Percentiles rank a stretch among this genome's conserved stretches.
Conservation (phyloP, 805 yeast species). For the Saccharomycopsis capsularis region DNA sequence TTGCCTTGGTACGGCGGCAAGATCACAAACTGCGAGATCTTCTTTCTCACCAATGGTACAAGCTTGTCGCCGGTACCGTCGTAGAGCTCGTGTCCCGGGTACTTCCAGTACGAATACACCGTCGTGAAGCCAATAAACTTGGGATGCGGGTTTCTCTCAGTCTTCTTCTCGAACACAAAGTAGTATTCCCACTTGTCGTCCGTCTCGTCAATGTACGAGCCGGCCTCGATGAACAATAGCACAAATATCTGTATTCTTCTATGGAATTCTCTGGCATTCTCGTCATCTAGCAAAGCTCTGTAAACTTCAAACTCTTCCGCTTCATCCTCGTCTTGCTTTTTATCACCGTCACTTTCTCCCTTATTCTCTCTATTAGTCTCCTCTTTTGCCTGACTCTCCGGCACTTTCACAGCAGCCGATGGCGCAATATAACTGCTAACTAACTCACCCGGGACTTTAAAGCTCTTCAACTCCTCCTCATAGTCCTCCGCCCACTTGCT, state of each 20-base stretch:
- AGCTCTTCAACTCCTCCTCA: constrained; percentile 40
- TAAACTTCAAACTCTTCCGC: constrained; percentile 45
- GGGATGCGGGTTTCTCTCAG: constrained; percentile 20
- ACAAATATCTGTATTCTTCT: constrained; percentile 72
- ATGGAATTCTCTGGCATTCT: constrained; percentile 46
- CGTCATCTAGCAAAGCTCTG: constrained; percentile 35
- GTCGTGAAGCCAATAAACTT: constrained; percentile 75
- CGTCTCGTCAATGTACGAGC: constrained; percentile 69
- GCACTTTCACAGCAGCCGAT: too few relatives aligned
- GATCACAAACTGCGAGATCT: constrained; percentile 81
- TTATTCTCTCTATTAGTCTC: too few relatives aligned
- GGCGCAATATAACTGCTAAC: constrained; percentile 23
- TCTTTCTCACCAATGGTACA: constrained; percentile 42
- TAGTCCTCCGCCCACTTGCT: constrained; percentile 55
- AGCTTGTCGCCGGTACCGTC: constrained; percentile 29
- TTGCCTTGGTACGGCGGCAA: constrained; percentile 78
- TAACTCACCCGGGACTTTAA: constrained; percentile 36
- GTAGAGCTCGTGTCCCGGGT: constrained; percentile 46
- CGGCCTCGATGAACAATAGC: constrained; percentile 86
- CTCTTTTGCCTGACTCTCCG: background rate
- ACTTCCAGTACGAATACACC: constrained; percentile 77
- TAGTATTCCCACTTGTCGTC: constrained; percentile 82
- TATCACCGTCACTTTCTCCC: constrained; percentile 29
- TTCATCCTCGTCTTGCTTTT: too few relatives aligned
- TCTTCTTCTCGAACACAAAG: constrained; percentile 36